Base-by-base conservation (phyloP, 768 basidiomycete species). In the Mycena maculata region DNA sequence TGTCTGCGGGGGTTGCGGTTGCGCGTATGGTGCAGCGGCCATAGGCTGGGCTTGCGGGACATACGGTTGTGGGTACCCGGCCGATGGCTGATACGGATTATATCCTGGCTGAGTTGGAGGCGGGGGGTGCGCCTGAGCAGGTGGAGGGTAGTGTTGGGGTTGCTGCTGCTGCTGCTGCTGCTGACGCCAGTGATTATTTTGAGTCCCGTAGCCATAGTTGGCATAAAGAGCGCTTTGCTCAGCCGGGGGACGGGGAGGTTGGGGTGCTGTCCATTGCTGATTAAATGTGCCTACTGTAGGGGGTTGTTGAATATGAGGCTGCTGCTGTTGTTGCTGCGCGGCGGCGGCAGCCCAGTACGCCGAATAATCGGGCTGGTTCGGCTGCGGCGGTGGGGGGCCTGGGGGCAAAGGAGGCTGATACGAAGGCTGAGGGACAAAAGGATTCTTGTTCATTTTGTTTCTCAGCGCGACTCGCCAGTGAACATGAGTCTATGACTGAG, bases 131-230 rank as follows among this genome's bases (percentile, higher is more conserved):
- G 86, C 86, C 2, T 82, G 84, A 15, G 84, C 81, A 7, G 82
- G 82, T 20, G 85, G 85, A 6, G 87, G 83, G 65, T 84, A 84
- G 47, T 87, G 84, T 60, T 85, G 83, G 50, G 80, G 88, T 65
- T 83, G 82, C 59, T 83, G 81, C 54, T 89, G 90, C 45, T 88
- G 89, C 47, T 90, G 90, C 72, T 90, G 89, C 60, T 87, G 85
- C 67, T 89, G 90, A 86, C 89, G 88, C 73, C 85, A 81, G 65
- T 82, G 75, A 67, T 79, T 82, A 72, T 81, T 79, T 71, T 92
- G 90, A 52, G 88, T 85, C 3, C 93, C 93, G 76, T 97, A 96
- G 33, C 95, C 95, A 74, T 96, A 96, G 75, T 95, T 95, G 1
- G 94, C 93, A 75, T 96, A 96, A 23, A 96, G 79, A 27, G 92